Base-by-base conservation (phyloP, 1,284 basidiomycete species). In the Wallemia mellicola region DNA sequence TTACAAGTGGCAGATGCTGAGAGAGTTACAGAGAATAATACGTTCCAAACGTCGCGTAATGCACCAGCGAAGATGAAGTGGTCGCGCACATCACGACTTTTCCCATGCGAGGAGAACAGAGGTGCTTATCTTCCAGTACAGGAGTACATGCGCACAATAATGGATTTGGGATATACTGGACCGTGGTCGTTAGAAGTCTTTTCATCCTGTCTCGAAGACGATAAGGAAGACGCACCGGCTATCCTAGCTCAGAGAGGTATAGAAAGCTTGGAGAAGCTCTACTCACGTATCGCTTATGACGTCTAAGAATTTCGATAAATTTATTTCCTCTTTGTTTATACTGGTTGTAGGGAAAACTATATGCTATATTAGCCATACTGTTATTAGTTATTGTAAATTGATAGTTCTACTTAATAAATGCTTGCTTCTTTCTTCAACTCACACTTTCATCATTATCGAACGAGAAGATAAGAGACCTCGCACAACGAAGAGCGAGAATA, bases 1-100 rank as follows among this genome's bases (percentile, higher is more conserved):
- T 59, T 60, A 48, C 62, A 63, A 27, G 32, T 63, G 24, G 61
- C 61, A 59, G 62, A 63, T 54, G 62, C 61, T 24, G 61, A 59
- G 25, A 48, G n/a, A 22, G 38, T n/a, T 5, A 28, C 27, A 17
- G 61, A 60, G 2, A 9, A 15, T 24, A 57, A 57, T 7, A 61
- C 61, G n/a, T 59, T 61, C 30, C 38, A 28, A 14, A 59, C 61
- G 22, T 59, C 59, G 22, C 60, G 59, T 11, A 60, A 59, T 19
- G 59, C 59, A 32, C 62, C 62, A 26, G 60, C 61, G 2, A 57
- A 61, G 19, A 63, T 63, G 62, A 59, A 60, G 19, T 63, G 62
- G 62, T 63, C 62, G 19, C 60, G 62, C 38, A 58, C 55, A 19
- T 59, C 60, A 27, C 58, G 62, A 14, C 61, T 61, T 14, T 63